Base-by-base conservation (phyloP, 345 rosid species). In the Pelargonium nanum region DNA sequence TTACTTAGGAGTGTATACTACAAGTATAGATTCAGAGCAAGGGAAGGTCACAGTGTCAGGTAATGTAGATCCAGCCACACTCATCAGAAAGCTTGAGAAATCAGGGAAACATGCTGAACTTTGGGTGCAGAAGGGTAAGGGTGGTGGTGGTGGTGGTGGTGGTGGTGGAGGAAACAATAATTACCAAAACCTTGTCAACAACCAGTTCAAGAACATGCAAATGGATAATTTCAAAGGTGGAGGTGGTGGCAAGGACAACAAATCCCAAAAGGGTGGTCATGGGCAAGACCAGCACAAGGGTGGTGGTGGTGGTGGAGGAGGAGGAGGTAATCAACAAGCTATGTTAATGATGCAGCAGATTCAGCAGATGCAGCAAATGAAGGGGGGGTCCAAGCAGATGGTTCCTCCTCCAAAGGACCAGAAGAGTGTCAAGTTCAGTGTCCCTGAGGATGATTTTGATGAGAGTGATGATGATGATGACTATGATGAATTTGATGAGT, bases 31-130 rank as follows among this genome's bases (percentile, higher is more conserved):
- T 74, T 82, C 84, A 59, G 97, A 90, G 74, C 96, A 81, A 24
- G 97, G 97, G 63, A 87, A 64, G 71, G 89, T 94, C 23, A 88
- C 84, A 19, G 99, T 94, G 26, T 75, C 81, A 2, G 99, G 99
- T 19, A 78, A 90, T 73, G 86, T 86, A 23, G 90, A 86, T 73
- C 96, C 95, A 19, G 71, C 73, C 5, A 57, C 72, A 22, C 87
- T 94, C 4, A 73, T 94, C 32, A 83, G 72, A 80, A 88, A 90
- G 78, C 91, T 94, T 4, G 78, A 69, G 71, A 90, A 90, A 64
- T 77, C 91, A 13, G 99, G 99, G 22, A 94, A 89, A 71, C 89
- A 83, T 66, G 99, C 96, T 19, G 95, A 90, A 80, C 61, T 86
- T 24, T 72, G 86, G 74, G 88, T 74, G 22, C 84, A 80, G 6